Percentiles rank a stretch among this genome's conserved stretches.
Conservation (phyloP, 768 basidiomycete species). For the Rhodotorula graminis region DNA sequence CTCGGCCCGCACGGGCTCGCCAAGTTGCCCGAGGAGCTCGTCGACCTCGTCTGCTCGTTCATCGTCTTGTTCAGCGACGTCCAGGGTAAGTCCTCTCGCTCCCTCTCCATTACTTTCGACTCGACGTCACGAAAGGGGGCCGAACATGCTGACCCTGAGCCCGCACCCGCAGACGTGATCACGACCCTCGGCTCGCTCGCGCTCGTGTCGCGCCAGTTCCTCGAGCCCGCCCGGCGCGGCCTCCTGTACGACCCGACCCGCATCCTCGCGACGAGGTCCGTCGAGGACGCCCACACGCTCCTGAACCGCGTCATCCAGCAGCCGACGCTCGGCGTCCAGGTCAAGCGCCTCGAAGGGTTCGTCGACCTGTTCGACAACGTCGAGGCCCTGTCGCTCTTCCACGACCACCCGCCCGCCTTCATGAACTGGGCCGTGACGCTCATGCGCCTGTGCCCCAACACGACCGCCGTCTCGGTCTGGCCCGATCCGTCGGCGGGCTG, state of each 20-base stretch:
- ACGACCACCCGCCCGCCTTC: not conserved
- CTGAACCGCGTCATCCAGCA: not conserved
- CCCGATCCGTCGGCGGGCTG: not conserved
- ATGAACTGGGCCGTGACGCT: not conserved
- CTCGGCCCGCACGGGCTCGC: not conserved
- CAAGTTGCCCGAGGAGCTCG: not conserved
- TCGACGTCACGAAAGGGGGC: too few relatives aligned
- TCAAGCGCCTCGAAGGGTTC: not conserved
- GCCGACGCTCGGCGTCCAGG: not conserved
- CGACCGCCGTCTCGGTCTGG: not conserved
- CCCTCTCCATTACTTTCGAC: too few relatives aligned
- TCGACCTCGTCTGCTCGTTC: not conserved
- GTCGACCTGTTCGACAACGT: not conserved
- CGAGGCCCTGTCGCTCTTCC: not conserved
- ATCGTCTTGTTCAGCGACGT: not conserved
- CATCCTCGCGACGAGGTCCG: not conserved
- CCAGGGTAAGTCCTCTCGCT: not conserved
- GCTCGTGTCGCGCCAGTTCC: not conserved
- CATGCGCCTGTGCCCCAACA: not conserved
- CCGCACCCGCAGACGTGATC: not conserved
- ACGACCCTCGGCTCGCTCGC: not conserved
- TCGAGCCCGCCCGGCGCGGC: not conserved
- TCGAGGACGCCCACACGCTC: not conserved
- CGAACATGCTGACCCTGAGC: not conserved
- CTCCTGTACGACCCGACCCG: not conserved